Evolutionary conservation across 441 rosid genomes (phyloP), one percentile per base, ranked within the genome.

Genomic region (Adansonia rubrostipa): DNA sequence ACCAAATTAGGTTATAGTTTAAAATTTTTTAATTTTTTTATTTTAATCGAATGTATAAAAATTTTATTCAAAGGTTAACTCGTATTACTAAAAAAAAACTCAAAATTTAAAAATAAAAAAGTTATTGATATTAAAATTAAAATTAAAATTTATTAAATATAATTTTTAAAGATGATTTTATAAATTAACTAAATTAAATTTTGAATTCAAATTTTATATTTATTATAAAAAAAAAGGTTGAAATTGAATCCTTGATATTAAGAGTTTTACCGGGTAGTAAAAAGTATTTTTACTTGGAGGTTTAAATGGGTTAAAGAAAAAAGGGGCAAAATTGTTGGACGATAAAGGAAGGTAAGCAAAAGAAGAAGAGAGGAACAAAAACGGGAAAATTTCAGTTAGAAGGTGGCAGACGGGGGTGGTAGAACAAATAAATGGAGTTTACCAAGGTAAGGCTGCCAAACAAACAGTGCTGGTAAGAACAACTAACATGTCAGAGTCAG

Each of bases 401-500:
- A 71, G 80, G 51, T n/a, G 8, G 71, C 40, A 50, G 78, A 28
- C 20, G 40, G 6, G 48, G 28, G 28, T 24, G 57, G 42, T 40
- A 50, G 66, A 24, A 24, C 66, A 24, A 24, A 33, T 65, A 65
- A 76, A 76, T 66, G 28, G 64, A 40, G 28, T 51, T 36, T 14
- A n/a, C 17, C 19, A 11, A 56, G 3, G 42, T 13, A 61, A 61
- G 51, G 2, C 72, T 76, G 51, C 19, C 47, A 47, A 58, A 58
- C 0, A 4, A 3, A 28, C 78, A 77, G 57, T 40, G 64, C 57
- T 77, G 79, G 22, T 24, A 24, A 24, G 15, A 65, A 17, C 78
- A 76, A 53, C 54, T 53, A 76, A 76, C 60, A 51, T 11, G 40
- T 53, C 73, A 65, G 73, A 54, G 6, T 36, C 64, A 51, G 64